Evolutionary conservation across 2,329 filamentous ascomycete genomes (phyloP), one percentile per base, ranked within the genome.

Genomic region (Arthrobotrys sphaeroides): DNA sequence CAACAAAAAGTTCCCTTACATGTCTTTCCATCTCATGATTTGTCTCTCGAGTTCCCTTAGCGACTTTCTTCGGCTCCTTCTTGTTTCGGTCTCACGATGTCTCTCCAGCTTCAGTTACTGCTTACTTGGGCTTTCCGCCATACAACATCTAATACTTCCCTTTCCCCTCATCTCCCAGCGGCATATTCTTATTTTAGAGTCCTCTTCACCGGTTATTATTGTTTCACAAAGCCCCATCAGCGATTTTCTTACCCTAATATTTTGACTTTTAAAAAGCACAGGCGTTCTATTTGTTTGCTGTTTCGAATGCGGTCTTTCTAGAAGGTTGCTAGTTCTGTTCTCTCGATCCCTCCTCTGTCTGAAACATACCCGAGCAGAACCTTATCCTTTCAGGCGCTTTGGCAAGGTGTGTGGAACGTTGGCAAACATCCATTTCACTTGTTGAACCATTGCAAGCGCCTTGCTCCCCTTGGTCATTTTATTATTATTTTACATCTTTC

Each of bases 351-450:
- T 62, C 42, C 65, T 66, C 61, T 66, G 57, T 68, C 61, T 75
- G 72, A 75, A 75, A 75, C 72, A 75, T 64, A 69, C 49, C 72
- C 69, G 59, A 45, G 55, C 72, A 60, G 57, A 75, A 75, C 72
- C 72, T 75, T 75, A 75, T 64, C 64, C 72, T 68, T 75, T 75
- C 43, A 68, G 70, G 70, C 70, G 69, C 64, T 57, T 64, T 64
- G 18, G 45, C 67, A 72, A 51, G 55, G 59, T 69, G 64, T 60
- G n/a, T n/a, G n/a, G n/a, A 75, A 75, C 64, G 40, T 45, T 69
- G 64, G 57, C 72, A 69, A 75, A 68, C 64, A 49, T 31, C 38
- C 64, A 72, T 64, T 68, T 75, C 47, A 45, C 64, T 64, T 12
- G 61, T 33, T 36, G 28, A 55, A 55, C 49, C 28, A 38, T 28